phyloP scores from a whole-genome alignment of 2,329 filamentous ascomycete genomes.

The Epichloe baconii region DNA sequence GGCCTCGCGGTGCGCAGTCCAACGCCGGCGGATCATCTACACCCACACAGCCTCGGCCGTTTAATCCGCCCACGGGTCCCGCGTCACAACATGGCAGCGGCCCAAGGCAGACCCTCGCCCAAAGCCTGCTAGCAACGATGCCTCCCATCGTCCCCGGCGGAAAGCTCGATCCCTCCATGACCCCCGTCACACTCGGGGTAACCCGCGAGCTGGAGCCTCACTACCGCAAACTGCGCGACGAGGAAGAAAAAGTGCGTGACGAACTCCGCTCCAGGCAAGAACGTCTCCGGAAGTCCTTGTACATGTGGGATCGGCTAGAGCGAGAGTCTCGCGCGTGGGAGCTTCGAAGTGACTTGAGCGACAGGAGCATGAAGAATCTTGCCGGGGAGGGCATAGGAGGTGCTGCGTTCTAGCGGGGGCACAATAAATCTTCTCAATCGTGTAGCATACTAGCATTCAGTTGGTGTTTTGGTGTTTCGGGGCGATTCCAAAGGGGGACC shows the following conservation, averaged over 20 bases:
- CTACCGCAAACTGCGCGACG: conserved; percentile 39
- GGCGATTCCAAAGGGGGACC: too few relatives aligned
- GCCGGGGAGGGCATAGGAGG: conserved; percentile 43
- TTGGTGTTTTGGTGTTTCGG: too few relatives aligned
- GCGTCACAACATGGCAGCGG: conserved; percentile 24
- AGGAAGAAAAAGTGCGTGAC: conserved; percentile 43
- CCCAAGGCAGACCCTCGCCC: conserved; percentile 33
- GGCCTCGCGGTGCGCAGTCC: conserved; percentile 26
- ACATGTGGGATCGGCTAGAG: conserved; percentile 40
- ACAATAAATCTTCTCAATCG: too few relatives aligned
- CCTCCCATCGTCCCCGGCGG: conserved; percentile 40
- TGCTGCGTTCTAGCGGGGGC: conserved; percentile 32
- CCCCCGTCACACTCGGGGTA: conserved; percentile 32
- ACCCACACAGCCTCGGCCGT: conserved; percentile 30
- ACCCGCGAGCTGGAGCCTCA: conserved; percentile 41
- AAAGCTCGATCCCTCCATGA: conserved; percentile 35
- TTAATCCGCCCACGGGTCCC: conserved; percentile 47
- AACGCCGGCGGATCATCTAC: conserved; percentile 24
- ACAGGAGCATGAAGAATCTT: conserved; percentile 42
- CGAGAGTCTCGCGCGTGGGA: conserved; percentile 41
- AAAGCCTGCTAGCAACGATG: conserved; percentile 37
- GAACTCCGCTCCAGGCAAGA: conserved; percentile 42
- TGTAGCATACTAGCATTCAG: not conserved
- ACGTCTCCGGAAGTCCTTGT: conserved; percentile 37
- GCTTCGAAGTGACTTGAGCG: conserved; percentile 42